These are phyloP conservation scores for Ambrosiella beaveri DNA, from an alignment of 2,329 filamentous ascomycete genomes.

Conservation along the genomic window DNA sequence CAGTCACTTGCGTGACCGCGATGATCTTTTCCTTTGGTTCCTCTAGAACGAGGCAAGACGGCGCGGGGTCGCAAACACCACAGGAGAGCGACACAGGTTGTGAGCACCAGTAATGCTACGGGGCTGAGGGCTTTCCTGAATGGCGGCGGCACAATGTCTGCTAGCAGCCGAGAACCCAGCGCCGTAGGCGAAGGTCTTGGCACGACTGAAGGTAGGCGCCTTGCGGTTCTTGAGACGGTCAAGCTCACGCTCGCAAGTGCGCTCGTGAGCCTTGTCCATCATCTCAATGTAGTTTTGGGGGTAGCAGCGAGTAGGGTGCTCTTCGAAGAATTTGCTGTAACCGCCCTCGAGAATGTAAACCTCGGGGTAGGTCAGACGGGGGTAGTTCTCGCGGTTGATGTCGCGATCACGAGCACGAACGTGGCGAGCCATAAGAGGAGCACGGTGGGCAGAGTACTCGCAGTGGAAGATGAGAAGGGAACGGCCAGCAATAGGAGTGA, in stretches of 20 bases:
- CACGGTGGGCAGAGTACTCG: conserved; percentile 94
- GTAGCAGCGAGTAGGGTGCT: conserved; percentile 65
- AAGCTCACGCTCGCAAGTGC: conserved; percentile 86
- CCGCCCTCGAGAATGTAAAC: conserved; percentile 94
- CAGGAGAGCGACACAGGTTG: conserved; percentile 9
- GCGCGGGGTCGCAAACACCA: conserved; percentile 5
- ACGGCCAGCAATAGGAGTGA: conserved; percentile 44
- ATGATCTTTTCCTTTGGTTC: not conserved
- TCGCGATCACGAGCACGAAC: conserved; percentile 78
- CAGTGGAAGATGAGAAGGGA: conserved; percentile 88
- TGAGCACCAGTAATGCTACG: conserved; percentile 1
- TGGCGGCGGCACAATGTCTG: not conserved
- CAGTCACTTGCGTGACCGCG: not conserved
- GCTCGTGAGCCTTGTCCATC: conserved; percentile 79
- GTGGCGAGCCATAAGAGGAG: conserved; percentile 88
- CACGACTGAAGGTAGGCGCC: conserved; percentile 51
- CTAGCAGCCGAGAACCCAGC: conserved; percentile 2
- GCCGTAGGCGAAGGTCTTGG: conserved; percentile 91
- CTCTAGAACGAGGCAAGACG: conserved; percentile 8
- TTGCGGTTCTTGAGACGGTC: conserved; percentile 79
- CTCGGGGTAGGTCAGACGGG: conserved; percentile 81
- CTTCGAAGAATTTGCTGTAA: conserved; percentile 80
- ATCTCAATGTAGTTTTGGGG: conserved; percentile 96
- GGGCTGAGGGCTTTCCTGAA: conserved; percentile 4
- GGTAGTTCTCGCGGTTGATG: conserved; percentile 72